Percentiles rank a stretch among this genome's conserved stretches.
phyloP scores from a whole-genome alignment of 225 moss, liverwort and hornwort genomes.

The Climacium dendroides region DNA sequence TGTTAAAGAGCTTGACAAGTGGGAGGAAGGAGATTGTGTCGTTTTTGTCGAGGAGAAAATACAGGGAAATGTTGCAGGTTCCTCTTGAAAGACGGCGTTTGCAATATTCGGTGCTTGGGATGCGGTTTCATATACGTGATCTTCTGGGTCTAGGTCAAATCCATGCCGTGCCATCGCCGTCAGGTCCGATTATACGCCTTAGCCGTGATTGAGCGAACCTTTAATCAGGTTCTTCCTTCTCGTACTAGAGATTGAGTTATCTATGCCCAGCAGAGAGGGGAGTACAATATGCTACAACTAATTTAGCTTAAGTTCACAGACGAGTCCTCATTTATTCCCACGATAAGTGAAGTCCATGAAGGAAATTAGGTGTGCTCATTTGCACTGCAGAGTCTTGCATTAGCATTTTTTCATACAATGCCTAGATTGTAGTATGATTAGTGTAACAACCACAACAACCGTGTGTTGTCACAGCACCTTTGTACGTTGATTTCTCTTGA shows the following conservation, averaged over 20 bases:
- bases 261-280: not conserved
- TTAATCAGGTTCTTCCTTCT: not conserved
- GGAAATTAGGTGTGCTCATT: not conserved
- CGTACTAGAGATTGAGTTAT: not conserved
- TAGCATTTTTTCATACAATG: not conserved
- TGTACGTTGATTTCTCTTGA: not conserved
- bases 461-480: not conserved
- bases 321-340: not conserved
- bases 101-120: conserved; percentile 70
- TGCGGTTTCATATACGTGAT: conserved; percentile 91
- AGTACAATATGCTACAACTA: not conserved
- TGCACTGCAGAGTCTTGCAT: not conserved
- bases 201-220: conserved; percentile 34
- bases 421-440: not conserved
- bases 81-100: conserved; percentile 66
- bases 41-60: conserved; percentile 57
- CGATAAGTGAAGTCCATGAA: not conserved
- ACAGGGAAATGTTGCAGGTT: conserved; percentile 76
- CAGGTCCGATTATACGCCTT: conserved; percentile 72
- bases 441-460: not conserved
- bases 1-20: conserved; percentile 65
- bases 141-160: conserved; percentile 66
- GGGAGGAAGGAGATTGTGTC: conserved; percentile 83
- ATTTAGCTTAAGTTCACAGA: not conserved
- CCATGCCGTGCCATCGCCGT: conserved; percentile 54